These are phyloP conservation scores for Boletus edulis DNA, from an alignment of 768 basidiomycete species.

Conservation along the genomic window DNA sequence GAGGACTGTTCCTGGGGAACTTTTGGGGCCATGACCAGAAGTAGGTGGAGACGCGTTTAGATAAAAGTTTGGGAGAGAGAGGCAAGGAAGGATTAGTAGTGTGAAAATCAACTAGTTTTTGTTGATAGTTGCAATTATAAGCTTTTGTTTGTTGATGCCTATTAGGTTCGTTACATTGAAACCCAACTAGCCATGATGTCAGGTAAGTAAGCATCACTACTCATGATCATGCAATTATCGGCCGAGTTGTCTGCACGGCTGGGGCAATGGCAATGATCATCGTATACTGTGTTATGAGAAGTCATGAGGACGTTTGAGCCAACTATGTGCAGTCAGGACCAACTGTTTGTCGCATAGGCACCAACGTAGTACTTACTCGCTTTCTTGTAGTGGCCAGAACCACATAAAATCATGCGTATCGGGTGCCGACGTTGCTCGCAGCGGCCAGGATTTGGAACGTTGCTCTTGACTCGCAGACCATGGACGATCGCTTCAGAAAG, in stretches of 20 bases:
- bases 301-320: neutral
- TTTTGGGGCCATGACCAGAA: slow-evolving; percentile 26
- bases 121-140: slow-evolving; percentile 40
- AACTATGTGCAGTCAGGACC: neutral
- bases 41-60: slow-evolving; percentile 26
- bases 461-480: slow-evolving; percentile 10
- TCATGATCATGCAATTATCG: slow-evolving; percentile 19
- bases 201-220: slow-evolving; percentile 33
- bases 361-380: neutral
- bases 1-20: slow-evolving; percentile 21
- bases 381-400: neutral
- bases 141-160: slow-evolving; percentile 39
- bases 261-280: slow-evolving; percentile 1
- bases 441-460: neutral
- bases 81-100: slow-evolving; percentile 40
- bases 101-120: slow-evolving; percentile 37
- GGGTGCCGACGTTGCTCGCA: neutral
- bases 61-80: slow-evolving; percentile 18
- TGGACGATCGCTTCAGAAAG: slow-evolving; percentile 22
- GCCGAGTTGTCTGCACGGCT: slow-evolving; percentile 9
- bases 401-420: neutral
- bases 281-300: slow-evolving; percentile 6
- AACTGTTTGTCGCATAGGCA: neutral
- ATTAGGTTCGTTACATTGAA: slow-evolving; percentile 37
- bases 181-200: slow-evolving; percentile 33